Base-by-base conservation (phyloP, 495 filamentous ascomycete genomes). In the Hypoxylon crocopeplum region DNA sequence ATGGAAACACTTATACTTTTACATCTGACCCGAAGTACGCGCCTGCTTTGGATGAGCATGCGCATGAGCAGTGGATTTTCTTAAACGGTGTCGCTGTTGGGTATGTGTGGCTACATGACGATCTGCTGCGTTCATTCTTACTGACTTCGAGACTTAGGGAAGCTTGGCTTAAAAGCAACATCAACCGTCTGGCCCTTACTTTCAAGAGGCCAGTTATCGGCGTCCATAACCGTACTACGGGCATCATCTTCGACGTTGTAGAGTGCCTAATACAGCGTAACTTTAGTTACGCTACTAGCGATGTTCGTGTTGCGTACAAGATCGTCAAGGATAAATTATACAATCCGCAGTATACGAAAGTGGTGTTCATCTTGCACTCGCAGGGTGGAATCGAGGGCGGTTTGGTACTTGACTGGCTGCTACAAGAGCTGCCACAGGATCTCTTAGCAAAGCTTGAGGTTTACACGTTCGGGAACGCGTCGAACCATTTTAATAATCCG, bases 401-500 rank as follows among this genome's bases (percentile, higher is more conserved):
- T 1, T 71, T 92, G 46, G 84, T 91, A 8, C 66, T 93, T 1
- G 92, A 96, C 76, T 89, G 87, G 83, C 81, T 96, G 7, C 77
- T 93, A 6, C 83, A 86, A 61, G 90, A 93, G 62, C 68, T 94
- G 0, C 86, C 89, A 0, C 84, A 86, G 25, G 79, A 86, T 36
- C 70, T 86, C 1, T 75, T 93, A 13, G 69, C 76, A 0, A 86
- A 89, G 48, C 77, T 95, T 8, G 92, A 95, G 67, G 84, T 94
- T 10, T 94, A 93, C 71, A 94, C 91, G 0, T 96, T 95, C 64
- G 91, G 89, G 7, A 86, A 83, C 49, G 90, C 90, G 5, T 89
- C 91, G 1, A 93, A 92, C 61, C 91, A 94, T 70, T 96, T 93
- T 69, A 93, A 92, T 70, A 92, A 93, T 56, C 91, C 91, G 3